These are phyloP conservation scores for Phascolomyces articulosus DNA, from an alignment of 371 early-diverging fungal species.

Conservation along the genomic window DNA sequence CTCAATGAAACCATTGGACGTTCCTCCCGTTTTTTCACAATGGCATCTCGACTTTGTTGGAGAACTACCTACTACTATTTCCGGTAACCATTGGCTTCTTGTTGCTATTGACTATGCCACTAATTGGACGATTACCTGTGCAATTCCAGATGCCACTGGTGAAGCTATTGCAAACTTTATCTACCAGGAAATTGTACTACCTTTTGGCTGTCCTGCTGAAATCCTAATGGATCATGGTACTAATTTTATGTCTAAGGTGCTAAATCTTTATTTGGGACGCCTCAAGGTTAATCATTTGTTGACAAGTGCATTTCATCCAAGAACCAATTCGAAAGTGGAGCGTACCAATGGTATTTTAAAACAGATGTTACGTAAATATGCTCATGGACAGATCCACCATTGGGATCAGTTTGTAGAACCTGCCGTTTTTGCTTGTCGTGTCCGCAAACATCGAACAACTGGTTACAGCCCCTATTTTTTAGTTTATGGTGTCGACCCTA, in stretches of 20 bases:
- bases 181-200: slow-evolving; percentile 35
- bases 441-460: slow-evolving; percentile 14
- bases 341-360: too few relatives aligned
- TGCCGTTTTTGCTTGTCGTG: too few relatives aligned
- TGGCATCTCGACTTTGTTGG: slow-evolving; percentile 36
- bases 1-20: slow-evolving; percentile 15
- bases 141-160: slow-evolving; percentile 33
- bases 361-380: slow-evolving; percentile 8
- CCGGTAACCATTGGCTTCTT: slow-evolving; percentile 24
- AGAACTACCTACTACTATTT: slow-evolving; percentile 20
- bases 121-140: slow-evolving; percentile 40
- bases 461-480: slow-evolving; percentile 20
- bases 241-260: slow-evolving; percentile 19
- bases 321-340: slow-evolving; percentile 30
- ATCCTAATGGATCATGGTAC: slow-evolving; percentile 28
- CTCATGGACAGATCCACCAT: neutral
- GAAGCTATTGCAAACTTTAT: slow-evolving; percentile 18
- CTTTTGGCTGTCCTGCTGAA: slow-evolving; percentile 32
- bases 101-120: slow-evolving; percentile 46
- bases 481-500: neutral
- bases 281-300: slow-evolving; percentile 16
- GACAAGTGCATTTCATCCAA: slow-evolving; percentile 25
- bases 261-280: neutral
- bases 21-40: slow-evolving; percentile 14
- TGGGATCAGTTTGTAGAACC: slow-evolving; percentile 17